phyloP scores from a whole-genome alignment of 768 basidiomycete species.

The Macrolepiota albuminosa region DNA sequence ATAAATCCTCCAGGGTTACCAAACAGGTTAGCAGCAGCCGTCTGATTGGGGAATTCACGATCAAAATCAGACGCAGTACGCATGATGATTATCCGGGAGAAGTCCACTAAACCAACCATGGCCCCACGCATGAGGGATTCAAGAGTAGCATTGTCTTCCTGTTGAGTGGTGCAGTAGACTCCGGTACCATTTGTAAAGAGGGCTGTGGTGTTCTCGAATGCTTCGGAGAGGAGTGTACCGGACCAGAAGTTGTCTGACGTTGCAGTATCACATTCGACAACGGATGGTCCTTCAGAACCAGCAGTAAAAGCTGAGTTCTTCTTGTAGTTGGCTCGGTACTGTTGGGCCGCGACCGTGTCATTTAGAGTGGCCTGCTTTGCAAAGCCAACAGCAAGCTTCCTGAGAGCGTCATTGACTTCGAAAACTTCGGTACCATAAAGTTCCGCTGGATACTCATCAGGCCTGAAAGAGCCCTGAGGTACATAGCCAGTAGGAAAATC shows the following conservation, averaged over 20 bases:
- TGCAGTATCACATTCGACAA: slow-evolving; percentile 11
- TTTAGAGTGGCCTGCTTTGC: slow-evolving; percentile 10
- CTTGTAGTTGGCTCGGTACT: slow-evolving; percentile 4
- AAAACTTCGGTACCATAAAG: slow-evolving; percentile 13
- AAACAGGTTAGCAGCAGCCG: slow-evolving; percentile 7
- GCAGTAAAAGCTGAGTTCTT: slow-evolving; percentile 1
- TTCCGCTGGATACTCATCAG: slow-evolving; percentile 6
- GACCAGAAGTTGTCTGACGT: slow-evolving; percentile 10
- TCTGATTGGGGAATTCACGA: slow-evolving; percentile 9
- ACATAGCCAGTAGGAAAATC: slow-evolving; percentile 11
- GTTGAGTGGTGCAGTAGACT: slow-evolving; percentile 11
- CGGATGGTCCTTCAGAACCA: slow-evolving; percentile 6
- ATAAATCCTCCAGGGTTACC: slow-evolving; percentile 8
- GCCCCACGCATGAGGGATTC: slow-evolving; percentile 11
- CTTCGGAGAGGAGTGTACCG: slow-evolving; percentile 11
- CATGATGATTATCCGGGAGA: slow-evolving; percentile 14
- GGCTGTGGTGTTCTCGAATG: slow-evolving; percentile 11
- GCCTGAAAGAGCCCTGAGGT: slow-evolving; percentile 7
- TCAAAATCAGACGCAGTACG: slow-evolving; percentile 14
- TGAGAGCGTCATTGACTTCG: slow-evolving; percentile 11
- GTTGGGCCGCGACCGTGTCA: slow-evolving; percentile 3
- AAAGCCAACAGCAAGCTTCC: slow-evolving; percentile 8
- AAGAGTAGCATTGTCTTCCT: slow-evolving; percentile 12
- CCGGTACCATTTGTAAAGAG: slow-evolving; percentile 12
- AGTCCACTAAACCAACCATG: slow-evolving; percentile 8